Evolutionary conservation across 345 rosid genomes (phyloP).

Genomic region (Eucalyptus tenuipes): DNA sequence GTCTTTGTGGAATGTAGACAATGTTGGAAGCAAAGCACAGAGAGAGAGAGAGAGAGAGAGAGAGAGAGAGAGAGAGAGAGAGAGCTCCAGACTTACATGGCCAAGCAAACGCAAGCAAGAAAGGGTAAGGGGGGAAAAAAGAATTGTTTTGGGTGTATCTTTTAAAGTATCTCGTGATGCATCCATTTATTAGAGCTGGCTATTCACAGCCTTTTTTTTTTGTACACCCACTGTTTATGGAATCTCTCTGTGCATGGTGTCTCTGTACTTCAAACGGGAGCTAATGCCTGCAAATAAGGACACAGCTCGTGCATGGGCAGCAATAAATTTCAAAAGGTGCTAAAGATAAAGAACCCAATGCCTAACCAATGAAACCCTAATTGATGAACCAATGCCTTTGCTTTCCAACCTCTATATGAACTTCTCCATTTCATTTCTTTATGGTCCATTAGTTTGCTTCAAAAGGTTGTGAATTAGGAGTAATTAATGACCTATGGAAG

Average conservation of each 20-base stretch:
- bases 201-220: not conserved
- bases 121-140: not conserved
- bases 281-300: not conserved
- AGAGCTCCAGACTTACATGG: not conserved
- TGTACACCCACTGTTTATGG: not conserved
- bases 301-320: not conserved
- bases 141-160: not conserved
- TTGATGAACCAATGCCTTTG: not conserved
- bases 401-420: not conserved
- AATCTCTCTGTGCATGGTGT: not conserved
- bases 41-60: not conserved
- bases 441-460: not conserved
- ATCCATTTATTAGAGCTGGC: not conserved
- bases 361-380: not conserved
- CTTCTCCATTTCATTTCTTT: not conserved
- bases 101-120: not conserved
- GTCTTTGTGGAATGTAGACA: constrained; percentile 30
- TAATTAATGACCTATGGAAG: not conserved
- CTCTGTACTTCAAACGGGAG: not conserved
- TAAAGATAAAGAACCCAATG: not conserved
- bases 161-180: not conserved
- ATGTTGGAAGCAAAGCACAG: not conserved
- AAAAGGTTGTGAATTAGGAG: not conserved
- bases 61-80: not conserved
- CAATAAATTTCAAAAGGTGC: not conserved